Base-by-base conservation (phyloP, 2,329 filamentous ascomycete species). In the Rutstroemia sp. region DNA sequence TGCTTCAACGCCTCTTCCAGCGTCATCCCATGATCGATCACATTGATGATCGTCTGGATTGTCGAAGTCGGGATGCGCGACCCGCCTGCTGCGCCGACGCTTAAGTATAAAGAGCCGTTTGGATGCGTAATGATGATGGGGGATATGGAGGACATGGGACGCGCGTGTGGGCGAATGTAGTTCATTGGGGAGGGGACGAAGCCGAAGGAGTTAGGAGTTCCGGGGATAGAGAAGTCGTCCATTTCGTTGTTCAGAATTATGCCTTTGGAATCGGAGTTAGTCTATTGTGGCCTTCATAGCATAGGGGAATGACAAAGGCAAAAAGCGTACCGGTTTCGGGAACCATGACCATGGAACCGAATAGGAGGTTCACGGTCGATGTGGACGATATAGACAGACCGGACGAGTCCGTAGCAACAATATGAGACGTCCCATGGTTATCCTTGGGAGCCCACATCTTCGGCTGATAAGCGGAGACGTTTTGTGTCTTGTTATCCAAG, bases 161-260 rank as follows among this genome's bases (percentile, higher is more conserved):
- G 82, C 72, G 96, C 96, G 49, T 82, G 79, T 0, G 90, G 83
- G 5, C 83, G 80, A 69, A 96, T 84, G 69, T 84, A 96, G 77
- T 97, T 96, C 46, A 85, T 80, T 4, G 83, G 81, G 0, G 83
- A 86, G 1, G 92, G 91, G 46, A 86, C 80, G 73, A 90, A 96
- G 52, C 90, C 91, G 69, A 96, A 97, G 25, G 85, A 83, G 69
- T 96, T 96, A 57, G 77, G 79, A 1, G 79, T 74, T 53, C 82
- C 82, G 0, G 92, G 92, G 65, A 95, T 91, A 49, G 86, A 90
- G 75, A 96, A 96, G 74, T 95, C 90, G 75, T 85, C 80, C 78
- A 82, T 82, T 71, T 86, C 79, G 27, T 60, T 58, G 14, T 85
- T 86, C 25, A 62, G 58, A 44, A 69, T 64, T 14, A 66, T 62